These are phyloP conservation scores for Senna siamea DNA, from an alignment of 306 rosid genomes.

Conservation along the genomic window DNA sequence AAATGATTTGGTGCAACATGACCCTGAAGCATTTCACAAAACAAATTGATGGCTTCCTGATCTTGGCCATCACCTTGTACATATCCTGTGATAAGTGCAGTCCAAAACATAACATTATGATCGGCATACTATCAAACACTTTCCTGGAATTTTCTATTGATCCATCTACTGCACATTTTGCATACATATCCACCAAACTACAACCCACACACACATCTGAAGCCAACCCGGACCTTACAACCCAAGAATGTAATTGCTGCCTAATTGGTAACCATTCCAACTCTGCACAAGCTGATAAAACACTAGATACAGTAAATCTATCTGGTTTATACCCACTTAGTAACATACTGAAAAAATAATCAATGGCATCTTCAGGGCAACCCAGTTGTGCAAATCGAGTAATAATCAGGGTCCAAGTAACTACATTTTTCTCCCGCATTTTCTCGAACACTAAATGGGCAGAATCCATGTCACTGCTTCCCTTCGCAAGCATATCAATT, in stretches of 20 bases:
- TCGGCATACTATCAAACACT: conserved; percentile 50
- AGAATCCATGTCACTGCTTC: conserved; percentile 45
- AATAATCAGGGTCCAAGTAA: conserved; percentile 69
- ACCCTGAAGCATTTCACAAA: conserved; percentile 48
- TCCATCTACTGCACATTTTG: conserved; percentile 51
- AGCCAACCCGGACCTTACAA: conserved; percentile 49
- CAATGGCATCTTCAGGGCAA: conserved; percentile 42
- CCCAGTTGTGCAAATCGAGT: conserved; percentile 59
- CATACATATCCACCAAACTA: conserved; percentile 65
- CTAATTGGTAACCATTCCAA: conserved; percentile 47
- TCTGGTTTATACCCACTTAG: conserved; percentile 48
- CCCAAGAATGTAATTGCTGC: conserved; percentile 65
- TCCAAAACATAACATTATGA: conserved; percentile 70
- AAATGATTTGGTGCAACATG: conserved; percentile 59
- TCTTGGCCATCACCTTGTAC: conserved; percentile 49
- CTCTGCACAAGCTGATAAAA: conserved; percentile 52
- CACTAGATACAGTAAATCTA: conserved; percentile 54
- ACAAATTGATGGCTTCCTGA: conserved; percentile 50
- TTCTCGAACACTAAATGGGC: conserved; percentile 59
- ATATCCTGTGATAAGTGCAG: conserved; percentile 56
- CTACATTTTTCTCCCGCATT: conserved; percentile 58
- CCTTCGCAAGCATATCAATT: conserved; percentile 59
- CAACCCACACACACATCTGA: conserved; percentile 59
- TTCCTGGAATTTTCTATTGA: conserved; percentile 45
- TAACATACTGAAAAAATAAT: conserved; percentile 50